phyloP scores from a whole-genome alignment of 352 stramenopile species.

The Discostella stelligera region DNA sequence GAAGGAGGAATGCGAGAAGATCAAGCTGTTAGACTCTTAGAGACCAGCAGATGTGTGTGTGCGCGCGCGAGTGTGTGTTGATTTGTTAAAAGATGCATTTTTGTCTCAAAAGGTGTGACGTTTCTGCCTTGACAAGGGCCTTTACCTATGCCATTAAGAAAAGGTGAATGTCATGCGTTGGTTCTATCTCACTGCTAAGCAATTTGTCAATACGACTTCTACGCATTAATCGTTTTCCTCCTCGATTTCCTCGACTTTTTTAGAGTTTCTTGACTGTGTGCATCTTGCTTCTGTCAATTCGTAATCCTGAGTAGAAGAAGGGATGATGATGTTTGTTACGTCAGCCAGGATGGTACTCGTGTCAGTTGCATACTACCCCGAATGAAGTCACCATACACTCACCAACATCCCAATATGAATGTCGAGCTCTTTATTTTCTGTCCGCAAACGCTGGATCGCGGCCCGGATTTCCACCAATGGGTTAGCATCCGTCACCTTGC shows the following conservation, averaged over 20 bases:
- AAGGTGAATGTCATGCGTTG: too few relatives aligned
- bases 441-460: constrained; percentile 27
- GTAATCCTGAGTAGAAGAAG: background rate
- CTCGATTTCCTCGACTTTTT: background rate
- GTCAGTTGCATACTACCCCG: background rate
- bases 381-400: background rate
- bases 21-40: constrained; percentile 45
- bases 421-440: constrained; percentile 45
- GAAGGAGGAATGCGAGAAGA: constrained; percentile 32
- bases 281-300: constrained; percentile 4
- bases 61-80: too few relatives aligned
- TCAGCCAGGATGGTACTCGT: background rate
- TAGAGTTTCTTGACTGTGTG: background rate
- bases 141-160: too few relatives aligned
- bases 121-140: too few relatives aligned
- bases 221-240: background rate
- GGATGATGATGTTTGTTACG: background rate
- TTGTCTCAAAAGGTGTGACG: too few relatives aligned
- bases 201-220: too few relatives aligned
- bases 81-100: too few relatives aligned
- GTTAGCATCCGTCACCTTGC: constrained; percentile 34
- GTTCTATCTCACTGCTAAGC: too few relatives aligned
- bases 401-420: constrained; percentile 33
- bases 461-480: constrained; percentile 33
- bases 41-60: background rate